These are phyloP conservation scores for Fusarium foetens DNA, from an alignment of 2,329 filamentous ascomycete species.

Conservation along the genomic window DNA sequence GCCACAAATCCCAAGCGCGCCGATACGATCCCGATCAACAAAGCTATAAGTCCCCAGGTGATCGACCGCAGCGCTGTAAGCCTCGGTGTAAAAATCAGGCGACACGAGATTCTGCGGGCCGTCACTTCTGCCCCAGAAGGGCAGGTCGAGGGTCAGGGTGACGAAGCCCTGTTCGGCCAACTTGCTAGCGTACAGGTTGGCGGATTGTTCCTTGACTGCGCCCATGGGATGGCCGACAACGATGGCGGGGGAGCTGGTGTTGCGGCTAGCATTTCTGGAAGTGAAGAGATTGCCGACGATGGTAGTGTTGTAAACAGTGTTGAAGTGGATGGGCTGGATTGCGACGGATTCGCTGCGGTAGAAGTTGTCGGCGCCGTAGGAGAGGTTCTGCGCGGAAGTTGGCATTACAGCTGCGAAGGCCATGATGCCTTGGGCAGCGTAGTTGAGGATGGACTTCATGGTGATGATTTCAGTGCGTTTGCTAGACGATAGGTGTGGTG, in stretches of 20 bases:
- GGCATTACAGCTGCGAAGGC: neutral
- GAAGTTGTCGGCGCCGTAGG: neutral
- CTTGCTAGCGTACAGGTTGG: neutral
- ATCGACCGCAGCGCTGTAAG: neutral
- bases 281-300: neutral
- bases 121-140: neutral
- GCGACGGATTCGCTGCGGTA: neutral
- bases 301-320: neutral
- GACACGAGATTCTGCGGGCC: neutral
- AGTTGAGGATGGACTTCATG: neutral
- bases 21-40: neutral
- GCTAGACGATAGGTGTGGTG: rapidly evolving
- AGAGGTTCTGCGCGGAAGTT: neutral
- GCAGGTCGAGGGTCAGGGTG: neutral
- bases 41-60: neutral
- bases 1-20: neutral
- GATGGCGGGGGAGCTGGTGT: neutral
- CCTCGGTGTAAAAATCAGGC: neutral
- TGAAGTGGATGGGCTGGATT: neutral
- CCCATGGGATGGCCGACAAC: conserved; percentile 3
- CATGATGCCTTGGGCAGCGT: neutral
- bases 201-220: neutral
- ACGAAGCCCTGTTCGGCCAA: neutral
- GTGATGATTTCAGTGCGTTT: rapidly evolving
- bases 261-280: neutral